Base-by-base conservation (phyloP, 176 grass and related monocot species). In the Pontederia crassipes region DNA sequence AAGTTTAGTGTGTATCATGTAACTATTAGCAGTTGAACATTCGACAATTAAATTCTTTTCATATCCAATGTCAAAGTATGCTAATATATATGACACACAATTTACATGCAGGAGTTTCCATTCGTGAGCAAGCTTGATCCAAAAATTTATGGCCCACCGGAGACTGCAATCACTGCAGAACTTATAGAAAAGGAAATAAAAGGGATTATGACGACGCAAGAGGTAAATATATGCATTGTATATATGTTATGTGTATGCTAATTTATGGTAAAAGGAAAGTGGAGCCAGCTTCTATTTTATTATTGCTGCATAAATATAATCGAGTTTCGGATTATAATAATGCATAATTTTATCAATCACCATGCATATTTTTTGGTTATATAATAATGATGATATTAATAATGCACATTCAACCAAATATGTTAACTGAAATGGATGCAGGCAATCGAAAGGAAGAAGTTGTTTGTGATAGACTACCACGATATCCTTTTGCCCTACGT, bases 381-480 rank as follows among this genome's bases (percentile, higher is more conserved):
- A 24, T 24, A 24, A 24, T 24, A 24, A 24, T 24, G 1, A 24
- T 24, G 20, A 24, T 24, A 24, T 24, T 24, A 24, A 24, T 24
- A 24, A 24, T 24, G 1, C 20, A 24, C 20, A 1, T 24, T 40
- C 32, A 7, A 40, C 8, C 40, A 17, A 61, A 35, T 3, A 8
- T 15, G 10, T 15, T 11, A 8, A 46, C 29, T 14, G 14, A 13
- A 24, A 49, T 65, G 35, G 9, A 24, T 70, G n/a, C 64, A 83
- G 79, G 90, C 90, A 11, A 9, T 95, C 26, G 49, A 70, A 24
- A 49, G 70, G 59, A 84, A 82, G 65, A 85, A 65, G 45, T 67
- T 95, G 50, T 95, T 84, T 73, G 63, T 89, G 46, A 64, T 87
- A 24, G 86, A 95, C 67, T 95, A 95, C 86, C 86, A 95, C 74